A percentile compares a stretch with the other conserved stretches of the same genome.
phyloP scores from a whole-genome alignment of 1,284 basidiomycete genomes.

The Rhodotorula sp. region DNA sequence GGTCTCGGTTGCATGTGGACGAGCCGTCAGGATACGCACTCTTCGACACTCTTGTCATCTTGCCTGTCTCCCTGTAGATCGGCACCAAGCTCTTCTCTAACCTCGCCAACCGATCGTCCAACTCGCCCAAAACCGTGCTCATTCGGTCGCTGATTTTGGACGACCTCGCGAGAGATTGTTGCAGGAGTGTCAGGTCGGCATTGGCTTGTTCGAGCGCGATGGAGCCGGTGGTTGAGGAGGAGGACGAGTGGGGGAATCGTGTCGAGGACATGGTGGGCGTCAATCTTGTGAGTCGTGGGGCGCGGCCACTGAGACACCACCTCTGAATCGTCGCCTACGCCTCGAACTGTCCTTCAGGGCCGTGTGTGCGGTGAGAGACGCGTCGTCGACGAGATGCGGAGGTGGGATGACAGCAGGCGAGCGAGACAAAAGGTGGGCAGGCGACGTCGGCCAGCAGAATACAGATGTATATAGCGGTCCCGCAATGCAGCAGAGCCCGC shows the following conservation, averaged over 20 bases:
- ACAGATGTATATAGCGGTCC: too few relatives aligned
- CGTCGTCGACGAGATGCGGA: too few relatives aligned
- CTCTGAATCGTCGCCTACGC: too few relatives aligned
- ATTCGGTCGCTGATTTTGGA: slow-evolving; percentile 49
- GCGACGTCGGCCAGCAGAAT: neutral
- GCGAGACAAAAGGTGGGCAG: neutral
- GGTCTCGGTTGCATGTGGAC: neutral
- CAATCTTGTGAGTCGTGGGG: neutral
- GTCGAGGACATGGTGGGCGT: slow-evolving; percentile 1
- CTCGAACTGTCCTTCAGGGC: too few relatives aligned
- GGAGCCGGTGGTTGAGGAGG: slow-evolving; percentile 13
- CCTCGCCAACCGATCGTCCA: slow-evolving; percentile 49
- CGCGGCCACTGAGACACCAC: neutral
- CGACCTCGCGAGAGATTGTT: slow-evolving; percentile 50
- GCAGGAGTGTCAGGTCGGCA: slow-evolving; percentile 51
- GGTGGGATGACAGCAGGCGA: neutral
- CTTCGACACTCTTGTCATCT: slow-evolving; percentile 35
- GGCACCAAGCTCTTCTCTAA: slow-evolving; percentile 43
- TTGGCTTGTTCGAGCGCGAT: slow-evolving; percentile 37
- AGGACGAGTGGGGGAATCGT: neutral
- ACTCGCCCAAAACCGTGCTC: slow-evolving; percentile 50
- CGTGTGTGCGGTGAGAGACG: neutral
- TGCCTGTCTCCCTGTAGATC: slow-evolving; percentile 43
- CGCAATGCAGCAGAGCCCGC: too few relatives aligned
- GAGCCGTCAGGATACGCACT: slow-evolving; percentile 17